Base-by-base conservation (phyloP, 257 asterid genomes). In the Echium plantagineum region DNA sequence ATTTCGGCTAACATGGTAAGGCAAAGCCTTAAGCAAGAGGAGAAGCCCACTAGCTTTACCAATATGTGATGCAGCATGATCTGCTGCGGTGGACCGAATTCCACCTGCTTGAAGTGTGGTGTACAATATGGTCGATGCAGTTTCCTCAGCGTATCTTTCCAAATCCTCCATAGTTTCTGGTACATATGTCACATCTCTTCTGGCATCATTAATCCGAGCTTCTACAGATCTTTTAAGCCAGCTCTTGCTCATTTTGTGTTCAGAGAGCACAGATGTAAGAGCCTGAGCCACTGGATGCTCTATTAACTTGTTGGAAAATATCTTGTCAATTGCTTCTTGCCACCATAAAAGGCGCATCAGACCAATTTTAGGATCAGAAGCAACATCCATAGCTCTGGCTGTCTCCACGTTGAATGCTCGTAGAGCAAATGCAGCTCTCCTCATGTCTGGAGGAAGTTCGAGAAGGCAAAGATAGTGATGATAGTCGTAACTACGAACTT, bases 381-480 rank as follows among this genome's bases (percentile, higher is more conserved):
- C 93, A 24, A 85, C 78, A 51, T 91, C 98, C 90, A 88, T 86
- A 12, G 97, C 97, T 75, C 85, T 75, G 31, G 97, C 75, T 8
- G 97, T 91, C 72, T 91, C 98, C 3, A 91, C 85, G 10, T 91
- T 88, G 54, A 88, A 91, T 15, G 98, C 98, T 47, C 89, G 85
- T 53, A 91, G 77, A 0, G 95, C 95, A 63, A 91, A 91, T 57
- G 95, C 97, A 3, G 98, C 78, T 77, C 71, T 91, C 20, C 98
- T 74, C 90, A 86, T 75, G 74, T 70, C 66, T 62, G 84, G 87
- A 16, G 98, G 96, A 53, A 91, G 94, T 77, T 91, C 96, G 48
- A 91, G 94, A 67, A 91, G 96, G 81, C 98, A 91, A 15, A 91
- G 94, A 68, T 91, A 91, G 80, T 88, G 96, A 66, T 86, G 96